phyloP scores from a whole-genome alignment of 2,329 filamentous ascomycete species.

The Graphiopsis chlorocephala region DNA sequence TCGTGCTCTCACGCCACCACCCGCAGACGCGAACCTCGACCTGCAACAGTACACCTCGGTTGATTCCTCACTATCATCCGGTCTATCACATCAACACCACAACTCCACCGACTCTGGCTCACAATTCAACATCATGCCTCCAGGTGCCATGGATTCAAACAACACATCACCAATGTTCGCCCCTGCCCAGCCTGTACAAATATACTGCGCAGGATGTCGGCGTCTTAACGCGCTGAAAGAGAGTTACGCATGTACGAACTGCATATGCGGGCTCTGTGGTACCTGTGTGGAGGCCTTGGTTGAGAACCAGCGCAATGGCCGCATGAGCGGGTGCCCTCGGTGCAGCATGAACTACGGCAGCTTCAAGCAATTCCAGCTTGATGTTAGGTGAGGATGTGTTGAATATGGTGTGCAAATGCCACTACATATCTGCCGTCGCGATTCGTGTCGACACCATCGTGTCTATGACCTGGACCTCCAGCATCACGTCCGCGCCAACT shows the following conservation, averaged over 20 bases:
- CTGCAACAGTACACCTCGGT: slow-evolving; percentile 81
- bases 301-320: slow-evolving; percentile 66
- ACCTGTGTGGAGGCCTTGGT: slow-evolving; percentile 81
- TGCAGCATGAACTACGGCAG: slow-evolving; percentile 61
- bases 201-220: slow-evolving; percentile 88
- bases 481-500: not conserved
- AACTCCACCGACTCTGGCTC: slow-evolving; percentile 65
- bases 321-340: slow-evolving; percentile 69
- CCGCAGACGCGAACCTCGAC: slow-evolving; percentile 42
- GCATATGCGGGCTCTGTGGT: slow-evolving; percentile 87
- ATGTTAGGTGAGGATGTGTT: slow-evolving; percentile 59
- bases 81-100: slow-evolving; percentile 31
- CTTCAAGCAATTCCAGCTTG: slow-evolving; percentile 82
- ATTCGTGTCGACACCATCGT: not conserved
- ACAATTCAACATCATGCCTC: slow-evolving; percentile 56
- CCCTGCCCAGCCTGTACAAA: slow-evolving; percentile 59
- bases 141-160: slow-evolving; percentile 45
- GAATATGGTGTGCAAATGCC: not conserved
- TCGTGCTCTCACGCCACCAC: slow-evolving; percentile 81
- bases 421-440: not conserved
- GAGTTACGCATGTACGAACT: slow-evolving; percentile 92
- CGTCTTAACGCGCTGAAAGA: slow-evolving; percentile 73
- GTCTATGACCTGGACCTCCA: not conserved
- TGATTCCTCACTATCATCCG: slow-evolving; percentile 59
- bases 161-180: slow-evolving; percentile 47